A percentile compares a stretch with the other conserved stretches of the same genome.
These are phyloP conservation scores for Cladophialophora yegresii DNA, from an alignment of 2,329 filamentous ascomycete species.

Conservation along the genomic window DNA sequence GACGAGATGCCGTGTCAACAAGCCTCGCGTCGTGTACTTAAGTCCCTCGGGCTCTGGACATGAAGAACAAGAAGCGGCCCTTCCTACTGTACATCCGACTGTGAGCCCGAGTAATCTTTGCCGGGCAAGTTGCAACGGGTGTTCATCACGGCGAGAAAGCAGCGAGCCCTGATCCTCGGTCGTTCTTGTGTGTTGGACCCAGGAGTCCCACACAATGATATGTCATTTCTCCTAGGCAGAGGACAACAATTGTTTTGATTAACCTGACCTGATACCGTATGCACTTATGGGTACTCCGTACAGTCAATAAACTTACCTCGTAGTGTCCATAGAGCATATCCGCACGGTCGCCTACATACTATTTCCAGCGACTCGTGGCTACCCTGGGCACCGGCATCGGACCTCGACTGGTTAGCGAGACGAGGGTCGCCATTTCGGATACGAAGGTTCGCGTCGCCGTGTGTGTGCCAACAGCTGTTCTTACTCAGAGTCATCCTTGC, in stretches of 20 bases:
- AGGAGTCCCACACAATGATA: not conserved
- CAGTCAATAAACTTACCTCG: not conserved
- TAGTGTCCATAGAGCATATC: not conserved
- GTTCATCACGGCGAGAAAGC: not conserved
- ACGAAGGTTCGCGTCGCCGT: not conserved
- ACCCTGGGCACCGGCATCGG: not conserved
- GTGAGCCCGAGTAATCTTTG: not conserved
- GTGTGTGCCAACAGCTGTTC: not conserved
- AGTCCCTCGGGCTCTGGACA: not conserved
- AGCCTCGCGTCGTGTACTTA: not conserved
- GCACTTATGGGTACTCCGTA: not conserved
- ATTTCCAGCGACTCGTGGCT: slow-evolving; percentile 12
- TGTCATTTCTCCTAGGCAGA: not conserved
- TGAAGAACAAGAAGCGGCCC: not conserved
- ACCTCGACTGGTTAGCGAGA: not conserved
- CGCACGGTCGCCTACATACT: slow-evolving; percentile 7
- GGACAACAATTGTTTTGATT: not conserved
- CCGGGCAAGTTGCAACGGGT: not conserved
- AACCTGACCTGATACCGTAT: not conserved
- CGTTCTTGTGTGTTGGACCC: not conserved
- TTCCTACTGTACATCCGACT: not conserved
- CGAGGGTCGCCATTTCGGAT: not conserved
- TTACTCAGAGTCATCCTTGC: not conserved
- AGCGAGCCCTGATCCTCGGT: not conserved
- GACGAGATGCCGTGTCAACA: not conserved